These are phyloP conservation scores for Hanseniaspora lindneri DNA, from an alignment of 805 yeast species.

Conservation along the genomic window DNA sequence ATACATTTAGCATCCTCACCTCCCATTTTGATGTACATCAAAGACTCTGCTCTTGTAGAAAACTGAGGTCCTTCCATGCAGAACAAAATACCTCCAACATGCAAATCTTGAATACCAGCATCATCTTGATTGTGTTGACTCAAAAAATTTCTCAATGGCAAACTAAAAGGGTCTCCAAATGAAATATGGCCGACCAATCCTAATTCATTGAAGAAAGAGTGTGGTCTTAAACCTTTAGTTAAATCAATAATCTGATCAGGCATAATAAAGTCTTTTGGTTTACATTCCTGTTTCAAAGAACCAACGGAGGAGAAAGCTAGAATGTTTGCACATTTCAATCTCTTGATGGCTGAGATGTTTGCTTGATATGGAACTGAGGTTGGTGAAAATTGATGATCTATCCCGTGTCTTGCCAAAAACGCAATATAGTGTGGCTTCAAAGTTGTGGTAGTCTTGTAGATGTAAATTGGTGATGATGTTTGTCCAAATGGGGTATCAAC, in stretches of 20 bases:
- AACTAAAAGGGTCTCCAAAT: conserved; percentile 93
- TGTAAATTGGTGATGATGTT: conserved; percentile 88
- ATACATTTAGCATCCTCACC: conserved; percentile 90
- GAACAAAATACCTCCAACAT: conserved; percentile 67
- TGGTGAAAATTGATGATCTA: conserved; percentile 79
- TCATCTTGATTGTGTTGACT: conserved; percentile 41
- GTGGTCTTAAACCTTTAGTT: conserved; percentile 86
- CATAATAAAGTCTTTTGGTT: conserved; percentile 91
- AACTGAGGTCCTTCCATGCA: conserved; percentile 99
- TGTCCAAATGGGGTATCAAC: conserved; percentile 94
- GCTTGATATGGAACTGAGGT: conserved; percentile 87
- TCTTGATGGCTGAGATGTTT: conserved; percentile 89
- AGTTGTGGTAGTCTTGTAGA: conserved; percentile 48
- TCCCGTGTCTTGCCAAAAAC: conserved; percentile 89
- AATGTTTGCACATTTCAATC: conserved; percentile 73
- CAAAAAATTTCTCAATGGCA: conserved; percentile 54
- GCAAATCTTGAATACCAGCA: conserved; percentile 34
- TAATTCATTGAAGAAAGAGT: conserved; percentile 70
- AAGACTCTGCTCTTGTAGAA: conserved; percentile 91
- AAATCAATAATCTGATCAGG: conserved; percentile 95
- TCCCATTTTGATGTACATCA: conserved; percentile 46
- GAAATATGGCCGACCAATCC: conserved; percentile 97
- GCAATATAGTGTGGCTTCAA: conserved; percentile 56
- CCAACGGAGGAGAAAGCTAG: conserved; percentile 95
- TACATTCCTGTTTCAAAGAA: conserved; percentile 74